Percentiles rank a stretch among this genome's conserved stretches.
These are phyloP conservation scores for Skeletonema marinoi DNA, from an alignment of 108 stramenopile genomes.

Conservation along the genomic window DNA sequence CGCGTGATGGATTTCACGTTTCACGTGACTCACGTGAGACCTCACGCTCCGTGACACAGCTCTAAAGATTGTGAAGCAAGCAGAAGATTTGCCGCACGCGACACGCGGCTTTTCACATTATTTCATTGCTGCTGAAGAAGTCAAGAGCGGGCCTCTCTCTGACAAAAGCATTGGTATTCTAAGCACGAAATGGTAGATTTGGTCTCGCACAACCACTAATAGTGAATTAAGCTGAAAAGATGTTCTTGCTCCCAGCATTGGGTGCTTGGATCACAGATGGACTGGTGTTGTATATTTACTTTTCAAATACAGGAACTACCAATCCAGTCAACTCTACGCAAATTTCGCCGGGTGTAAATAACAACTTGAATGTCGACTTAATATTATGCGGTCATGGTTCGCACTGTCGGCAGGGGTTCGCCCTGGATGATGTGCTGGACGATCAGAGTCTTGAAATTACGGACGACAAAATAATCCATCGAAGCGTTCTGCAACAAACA, in stretches of 20 bases:
- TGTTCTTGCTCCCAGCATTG: conserved; percentile 69
- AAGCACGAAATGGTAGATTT: background rate
- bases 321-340: background rate
- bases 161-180: background rate
- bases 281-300: conserved; percentile 54
- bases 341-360: background rate
- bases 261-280: conserved; percentile 61
- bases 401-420: conserved; percentile 5
- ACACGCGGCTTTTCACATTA: too few species aligned
- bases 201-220: background rate
- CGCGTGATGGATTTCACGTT: too few species aligned
- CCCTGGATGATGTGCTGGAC: conserved; percentile 5
- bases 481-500: background rate
- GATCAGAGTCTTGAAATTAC: background rate
- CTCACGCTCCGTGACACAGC: too few species aligned
- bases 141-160: background rate
- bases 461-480: background rate
- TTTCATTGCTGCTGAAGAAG: too few species aligned
- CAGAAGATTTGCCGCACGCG: too few species aligned
- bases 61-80: too few species aligned
- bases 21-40: too few species aligned
- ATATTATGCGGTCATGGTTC: background rate
- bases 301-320: conserved; percentile 6
- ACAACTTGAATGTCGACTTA: background rate
- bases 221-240: background rate